These are phyloP conservation scores for Elsinoe perseae DNA, from an alignment of 2,329 filamentous ascomycete genomes.

Conservation along the genomic window DNA sequence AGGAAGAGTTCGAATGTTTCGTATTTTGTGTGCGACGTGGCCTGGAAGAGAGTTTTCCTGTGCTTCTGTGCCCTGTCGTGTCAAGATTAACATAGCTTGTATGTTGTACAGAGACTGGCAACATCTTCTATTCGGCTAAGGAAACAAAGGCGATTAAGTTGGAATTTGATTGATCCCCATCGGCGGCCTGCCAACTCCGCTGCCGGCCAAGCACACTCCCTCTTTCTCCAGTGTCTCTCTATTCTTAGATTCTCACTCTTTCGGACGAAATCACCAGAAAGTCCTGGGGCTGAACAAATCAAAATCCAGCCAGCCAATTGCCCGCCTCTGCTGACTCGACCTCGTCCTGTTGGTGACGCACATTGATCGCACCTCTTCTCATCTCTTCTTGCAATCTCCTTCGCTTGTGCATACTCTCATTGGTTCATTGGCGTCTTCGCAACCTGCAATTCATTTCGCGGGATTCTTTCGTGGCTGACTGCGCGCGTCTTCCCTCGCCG, in stretches of 20 bases:
- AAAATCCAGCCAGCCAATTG: slow-evolving; percentile 2
- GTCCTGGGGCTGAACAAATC: slow-evolving; percentile 9
- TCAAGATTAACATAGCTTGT: background rate
- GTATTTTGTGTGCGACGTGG: background rate
- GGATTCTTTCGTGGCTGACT: background rate
- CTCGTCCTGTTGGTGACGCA: slow-evolving; percentile 8
- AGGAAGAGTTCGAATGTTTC: background rate
- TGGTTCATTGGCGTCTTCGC: background rate
- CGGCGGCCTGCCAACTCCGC: background rate
- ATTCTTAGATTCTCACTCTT: background rate
- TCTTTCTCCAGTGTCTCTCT: no score
- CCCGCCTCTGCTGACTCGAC: slow-evolving; percentile 8
- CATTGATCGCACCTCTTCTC: slow-evolving; percentile 2
- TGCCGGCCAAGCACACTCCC: background rate
- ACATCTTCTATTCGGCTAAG: background rate
- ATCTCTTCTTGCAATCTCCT: slow-evolving; percentile 1
- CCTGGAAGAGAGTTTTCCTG: background rate
- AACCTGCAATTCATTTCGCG: slow-evolving; percentile 3
- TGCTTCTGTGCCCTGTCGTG: background rate
- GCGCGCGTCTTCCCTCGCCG: background rate
- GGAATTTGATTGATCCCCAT: background rate
- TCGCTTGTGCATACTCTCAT: slow-evolving; percentile 1
- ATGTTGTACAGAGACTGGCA: background rate
- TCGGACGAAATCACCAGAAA: background rate
- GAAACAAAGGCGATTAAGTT: background rate